These are phyloP conservation scores for Suillus paluster DNA, from an alignment of 768 basidiomycete species.

Conservation along the genomic window DNA sequence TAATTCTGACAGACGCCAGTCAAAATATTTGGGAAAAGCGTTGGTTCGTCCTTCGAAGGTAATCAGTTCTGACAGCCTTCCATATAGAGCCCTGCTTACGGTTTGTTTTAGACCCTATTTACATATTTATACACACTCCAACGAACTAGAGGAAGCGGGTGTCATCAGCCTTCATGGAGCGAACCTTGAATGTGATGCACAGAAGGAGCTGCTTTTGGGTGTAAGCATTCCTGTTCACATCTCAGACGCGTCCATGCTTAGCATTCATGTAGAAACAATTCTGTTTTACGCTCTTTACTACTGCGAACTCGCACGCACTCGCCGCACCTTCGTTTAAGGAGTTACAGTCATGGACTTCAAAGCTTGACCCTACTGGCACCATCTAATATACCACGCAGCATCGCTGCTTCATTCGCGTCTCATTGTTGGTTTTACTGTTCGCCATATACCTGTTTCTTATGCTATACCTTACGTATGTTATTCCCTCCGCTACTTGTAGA, in stretches of 20 bases:
- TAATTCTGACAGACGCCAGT: slow-evolving; percentile 80
- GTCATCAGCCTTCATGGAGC: slow-evolving; percentile 85
- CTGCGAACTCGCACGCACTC: slow-evolving; percentile 90
- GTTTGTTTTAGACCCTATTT: slow-evolving; percentile 79
- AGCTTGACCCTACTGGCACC: slow-evolving; percentile 81
- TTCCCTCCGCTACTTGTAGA: slow-evolving; percentile 3
- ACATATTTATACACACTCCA: slow-evolving; percentile 82
- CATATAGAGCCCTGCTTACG: slow-evolving; percentile 8
- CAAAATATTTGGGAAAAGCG: slow-evolving; percentile 81
- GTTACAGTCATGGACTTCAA: slow-evolving; percentile 81
- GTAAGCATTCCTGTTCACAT: slow-evolving; percentile 50
- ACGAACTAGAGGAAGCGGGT: slow-evolving; percentile 82
- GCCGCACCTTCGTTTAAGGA: slow-evolving; percentile 84
- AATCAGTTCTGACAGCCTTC: slow-evolving; percentile 7
- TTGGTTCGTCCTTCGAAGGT: slow-evolving; percentile 91
- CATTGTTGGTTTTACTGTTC: slow-evolving; percentile 21
- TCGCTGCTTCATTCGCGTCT: background rate
- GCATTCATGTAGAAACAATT: slow-evolving; percentile 64
- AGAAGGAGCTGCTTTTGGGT: slow-evolving; percentile 86
- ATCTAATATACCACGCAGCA: slow-evolving; percentile 38
- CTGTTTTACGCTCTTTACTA: slow-evolving; percentile 90
- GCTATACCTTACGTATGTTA: slow-evolving; percentile 31
- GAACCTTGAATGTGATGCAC: slow-evolving; percentile 83
- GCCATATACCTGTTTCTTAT: slow-evolving; percentile 22
- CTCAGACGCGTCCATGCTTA: slow-evolving; percentile 8